Conservation (phyloP, 2,329 filamentous ascomycete species). For the Sporothrix mexicana region DNA sequence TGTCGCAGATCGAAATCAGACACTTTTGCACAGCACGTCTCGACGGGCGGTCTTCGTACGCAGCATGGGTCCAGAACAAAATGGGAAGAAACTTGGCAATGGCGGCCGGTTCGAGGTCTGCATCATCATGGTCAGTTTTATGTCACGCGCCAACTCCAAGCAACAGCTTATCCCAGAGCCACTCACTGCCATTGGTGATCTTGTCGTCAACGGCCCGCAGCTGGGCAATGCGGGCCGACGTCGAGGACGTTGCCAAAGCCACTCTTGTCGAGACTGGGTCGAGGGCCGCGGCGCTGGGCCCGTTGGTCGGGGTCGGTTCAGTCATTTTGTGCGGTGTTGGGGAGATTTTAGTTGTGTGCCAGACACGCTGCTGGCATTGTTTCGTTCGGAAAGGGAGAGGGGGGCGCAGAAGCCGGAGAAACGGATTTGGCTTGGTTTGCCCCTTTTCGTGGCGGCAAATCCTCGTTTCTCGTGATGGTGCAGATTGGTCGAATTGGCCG, state of each 20-base stretch:
- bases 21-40: constrained; percentile 83
- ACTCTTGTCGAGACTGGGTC: constrained; percentile 37
- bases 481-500: constrained; percentile 15
- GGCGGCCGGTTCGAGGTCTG: constrained; percentile 56
- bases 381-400: constrained; percentile 14
- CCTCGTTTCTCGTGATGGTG: constrained; percentile 33
- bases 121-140: background rate
- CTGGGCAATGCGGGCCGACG: constrained; percentile 59
- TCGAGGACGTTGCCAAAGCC: constrained; percentile 67
- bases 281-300: constrained; percentile 40
- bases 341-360: background rate
- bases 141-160: background rate
- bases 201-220: constrained; percentile 63
- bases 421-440: constrained; percentile 31
- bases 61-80: constrained; percentile 85
- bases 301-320: constrained; percentile 53
- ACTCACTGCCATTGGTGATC: constrained; percentile 60
- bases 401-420: constrained; percentile 29
- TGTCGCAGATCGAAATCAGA: constrained; percentile 67
- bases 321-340: constrained; percentile 51
- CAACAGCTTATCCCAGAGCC: background rate
- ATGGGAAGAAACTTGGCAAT: constrained; percentile 67
- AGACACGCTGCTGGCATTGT: constrained; percentile 36
- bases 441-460: constrained; percentile 32
- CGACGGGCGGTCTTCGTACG: constrained; percentile 85